Conservation (phyloP, 2,329 filamentous ascomycete genomes). For the Didymella exigua region DNA sequence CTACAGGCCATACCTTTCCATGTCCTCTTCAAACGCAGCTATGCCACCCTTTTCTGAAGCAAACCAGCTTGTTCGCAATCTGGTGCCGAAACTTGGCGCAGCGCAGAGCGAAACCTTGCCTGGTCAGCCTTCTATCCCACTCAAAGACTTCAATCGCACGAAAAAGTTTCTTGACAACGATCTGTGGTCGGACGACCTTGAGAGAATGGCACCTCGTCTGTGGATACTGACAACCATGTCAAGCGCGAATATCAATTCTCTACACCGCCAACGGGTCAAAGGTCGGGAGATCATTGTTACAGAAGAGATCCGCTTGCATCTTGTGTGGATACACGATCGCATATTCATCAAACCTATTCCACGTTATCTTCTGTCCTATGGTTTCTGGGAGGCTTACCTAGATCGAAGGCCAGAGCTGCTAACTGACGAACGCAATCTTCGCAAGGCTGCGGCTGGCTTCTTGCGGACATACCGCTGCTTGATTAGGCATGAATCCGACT, state of each 20-base stretch:
- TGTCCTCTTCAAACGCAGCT: not conserved
- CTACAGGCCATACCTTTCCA: too few species aligned
- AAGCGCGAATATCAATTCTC: slow-evolving; percentile 25
- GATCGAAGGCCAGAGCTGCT: slow-evolving; percentile 4
- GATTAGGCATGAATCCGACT: slow-evolving; percentile 49
- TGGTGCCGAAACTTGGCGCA: slow-evolving; percentile 13
- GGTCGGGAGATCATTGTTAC: slow-evolving; percentile 26
- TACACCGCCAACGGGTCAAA: slow-evolving; percentile 30
- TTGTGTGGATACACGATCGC: slow-evolving; percentile 24
- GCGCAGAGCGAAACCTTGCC: slow-evolving; percentile 1
- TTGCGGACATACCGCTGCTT: slow-evolving; percentile 52
- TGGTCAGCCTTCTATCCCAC: not conserved
- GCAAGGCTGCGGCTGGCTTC: slow-evolving; percentile 41
- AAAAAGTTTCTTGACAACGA: not conserved
- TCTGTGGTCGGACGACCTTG: slow-evolving; percentile 22
- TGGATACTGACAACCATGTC: slow-evolving; percentile 26
- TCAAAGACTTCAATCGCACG: not conserved
- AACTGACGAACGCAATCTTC: slow-evolving; percentile 10
- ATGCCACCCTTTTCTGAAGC: slow-evolving; percentile 17
- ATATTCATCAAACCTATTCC: slow-evolving; percentile 20
- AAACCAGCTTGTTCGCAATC: slow-evolving; percentile 22
- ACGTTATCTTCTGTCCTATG: slow-evolving; percentile 24
- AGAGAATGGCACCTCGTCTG: slow-evolving; percentile 22
- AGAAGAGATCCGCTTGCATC: slow-evolving; percentile 29
- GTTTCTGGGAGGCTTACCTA: slow-evolving; percentile 21